phyloP scores from a whole-genome alignment of 2,329 filamentous ascomycete genomes.

The Trichoderma simmonsii region DNA sequence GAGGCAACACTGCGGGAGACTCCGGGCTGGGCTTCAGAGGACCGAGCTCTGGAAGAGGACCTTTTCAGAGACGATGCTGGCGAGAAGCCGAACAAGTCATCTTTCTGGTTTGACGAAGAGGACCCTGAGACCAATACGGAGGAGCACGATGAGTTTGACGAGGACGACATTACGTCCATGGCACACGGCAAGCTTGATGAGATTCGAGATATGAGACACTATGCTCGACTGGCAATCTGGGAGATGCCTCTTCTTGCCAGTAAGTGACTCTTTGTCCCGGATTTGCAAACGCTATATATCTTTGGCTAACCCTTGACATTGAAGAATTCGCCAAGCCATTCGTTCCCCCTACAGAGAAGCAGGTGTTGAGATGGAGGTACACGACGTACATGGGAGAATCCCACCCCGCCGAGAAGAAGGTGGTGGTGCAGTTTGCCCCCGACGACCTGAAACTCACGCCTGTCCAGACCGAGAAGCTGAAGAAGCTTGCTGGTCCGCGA shows the following conservation, averaged over 20 bases:
- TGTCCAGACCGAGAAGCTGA: conserved; percentile 72
- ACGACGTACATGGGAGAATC: conserved; percentile 93
- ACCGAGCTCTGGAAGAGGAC: conserved; percentile 32
- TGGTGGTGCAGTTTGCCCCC: conserved; percentile 85
- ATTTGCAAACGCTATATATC: not conserved
- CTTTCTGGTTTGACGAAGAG: conserved; percentile 51
- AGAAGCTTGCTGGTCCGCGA: conserved; percentile 79
- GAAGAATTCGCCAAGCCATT: conserved; percentile 83
- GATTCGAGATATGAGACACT: conserved; percentile 83
- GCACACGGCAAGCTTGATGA: conserved; percentile 86
- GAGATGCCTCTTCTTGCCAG: conserved; percentile 89
- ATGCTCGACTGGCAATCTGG: conserved; percentile 84
- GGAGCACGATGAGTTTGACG: conserved; percentile 63
- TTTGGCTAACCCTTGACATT: not conserved
- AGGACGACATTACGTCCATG: conserved; percentile 79
- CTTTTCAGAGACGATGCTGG: conserved; percentile 32
- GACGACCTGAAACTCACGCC: conserved; percentile 67
- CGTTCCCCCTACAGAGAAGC: conserved; percentile 60
- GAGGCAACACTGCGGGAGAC: conserved; percentile 28
- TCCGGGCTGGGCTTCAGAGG: conserved; percentile 32
- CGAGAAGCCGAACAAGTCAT: conserved; percentile 35
- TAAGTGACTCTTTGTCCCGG: conserved; percentile 39
- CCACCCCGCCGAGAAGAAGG: conserved; percentile 89
- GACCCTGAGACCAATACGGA: conserved; percentile 48
- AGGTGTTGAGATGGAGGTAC: conserved; percentile 89